Base-by-base conservation (phyloP, 805 yeast genomes). In the Torulaspora indica region DNA sequence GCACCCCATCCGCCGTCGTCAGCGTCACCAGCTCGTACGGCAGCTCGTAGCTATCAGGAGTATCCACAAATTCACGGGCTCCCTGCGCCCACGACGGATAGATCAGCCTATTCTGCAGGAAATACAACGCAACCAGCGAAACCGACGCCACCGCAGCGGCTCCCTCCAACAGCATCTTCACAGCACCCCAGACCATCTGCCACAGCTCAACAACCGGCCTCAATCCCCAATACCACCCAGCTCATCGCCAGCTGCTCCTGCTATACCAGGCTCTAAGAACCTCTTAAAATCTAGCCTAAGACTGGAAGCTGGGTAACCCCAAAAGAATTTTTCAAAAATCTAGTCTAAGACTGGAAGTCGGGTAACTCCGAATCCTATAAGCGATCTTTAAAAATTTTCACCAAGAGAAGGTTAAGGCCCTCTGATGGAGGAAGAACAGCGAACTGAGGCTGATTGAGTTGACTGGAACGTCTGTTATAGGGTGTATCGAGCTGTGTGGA, bases 11-110 rank as follows among this genome's bases (percentile, higher is more conserved):
- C 3, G 65, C 61, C 0, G 98, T 90, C 4, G 62, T 69, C 25
- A 93, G 56, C 37, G 66, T 67, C 0, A 82, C 68, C 35, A 74
- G 77, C 53, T 85, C 82, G 63, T 76, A 90, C 4, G 78, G 75
- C 69, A 91, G 70, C 4, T 73, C 84, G 61, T 74, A 79, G 39
- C 70, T 71, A 50, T 76, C 86, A 0, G 98, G 98, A 1, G 85
- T 83, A 29, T 84, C 89, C 7, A 90, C 93, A 18, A 55, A 66
- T 27, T 51, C 76, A 70, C 75, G 76, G 3, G 91, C 95, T 42
- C 81, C 84, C 48, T 89, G 88, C 38, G 88, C 72, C 49, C 76
- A 71, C 2, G 95, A 77, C 1, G 98, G 97, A 60, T 91, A 91
- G n/a, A 91, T 81, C 40, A 93, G 60, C 30, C 70, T 69, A 41